Percentiles rank a stretch among this genome's conserved stretches.
Evolutionary conservation across 768 basidiomycete species (phyloP).

Genomic region (Kwoniella sp.): DNA sequence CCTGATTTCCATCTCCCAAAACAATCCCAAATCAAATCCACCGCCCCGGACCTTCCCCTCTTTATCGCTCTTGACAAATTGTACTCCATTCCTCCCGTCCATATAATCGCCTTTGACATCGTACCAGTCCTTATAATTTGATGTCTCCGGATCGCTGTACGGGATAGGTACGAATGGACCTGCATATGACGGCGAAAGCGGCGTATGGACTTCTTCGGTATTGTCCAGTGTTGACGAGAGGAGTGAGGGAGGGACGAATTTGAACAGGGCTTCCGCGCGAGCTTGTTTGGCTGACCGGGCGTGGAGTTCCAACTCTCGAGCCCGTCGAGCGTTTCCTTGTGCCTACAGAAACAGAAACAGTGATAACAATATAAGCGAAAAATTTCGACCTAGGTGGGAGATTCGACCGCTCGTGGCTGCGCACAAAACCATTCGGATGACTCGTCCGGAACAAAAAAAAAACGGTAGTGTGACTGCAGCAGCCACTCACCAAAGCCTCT

Average conservation of each 20-base stretch:
- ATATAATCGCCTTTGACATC: conserved; percentile 37
- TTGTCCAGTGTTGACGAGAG: conserved; percentile 8
- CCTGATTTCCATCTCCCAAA: conserved; percentile 51
- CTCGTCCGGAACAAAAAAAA: no score
- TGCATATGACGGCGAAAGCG: conserved; percentile 39
- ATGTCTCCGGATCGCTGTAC: conserved; percentile 35
- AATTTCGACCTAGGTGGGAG: no score
- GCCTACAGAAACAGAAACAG: conserved; percentile 8
- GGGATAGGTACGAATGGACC: conserved; percentile 52
- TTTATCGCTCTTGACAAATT: conserved; percentile 40
- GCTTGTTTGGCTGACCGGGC: conserved; percentile 27
- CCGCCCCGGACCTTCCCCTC: conserved; percentile 46
- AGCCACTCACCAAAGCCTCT: conserved; percentile 35
- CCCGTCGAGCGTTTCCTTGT: conserved; percentile 15
- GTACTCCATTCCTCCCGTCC: conserved; percentile 38
- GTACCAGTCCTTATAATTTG: conserved; percentile 22
- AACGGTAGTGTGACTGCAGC: no score
- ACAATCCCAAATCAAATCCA: conserved; percentile 42
- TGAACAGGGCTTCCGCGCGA: conserved; percentile 31
- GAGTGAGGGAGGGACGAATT: conserved; percentile 30
- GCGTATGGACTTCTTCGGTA: conserved; percentile 21
- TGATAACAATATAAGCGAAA: no score
- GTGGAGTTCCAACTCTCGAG: conserved; percentile 27
- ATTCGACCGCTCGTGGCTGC: no score
- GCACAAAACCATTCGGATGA: no score